phyloP scores from a whole-genome alignment of 2,329 filamentous ascomycete genomes.

The Colletotrichum tofieldiae region DNA sequence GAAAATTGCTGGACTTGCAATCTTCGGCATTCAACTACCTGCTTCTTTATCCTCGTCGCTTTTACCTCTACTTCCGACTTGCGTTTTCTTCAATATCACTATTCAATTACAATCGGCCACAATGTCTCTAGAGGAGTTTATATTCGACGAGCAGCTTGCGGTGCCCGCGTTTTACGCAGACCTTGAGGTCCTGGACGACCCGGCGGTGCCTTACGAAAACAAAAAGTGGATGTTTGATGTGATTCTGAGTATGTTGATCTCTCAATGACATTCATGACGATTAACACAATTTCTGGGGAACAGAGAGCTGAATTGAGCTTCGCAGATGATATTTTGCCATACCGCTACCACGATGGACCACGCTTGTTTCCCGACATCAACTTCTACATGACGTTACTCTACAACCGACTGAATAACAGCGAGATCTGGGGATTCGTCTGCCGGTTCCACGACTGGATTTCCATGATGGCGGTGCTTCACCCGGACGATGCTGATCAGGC shows the following conservation, averaged over 20 bases:
- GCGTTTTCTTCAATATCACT: background rate
- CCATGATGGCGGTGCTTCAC: background rate
- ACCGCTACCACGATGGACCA: background rate
- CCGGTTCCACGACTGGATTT: constrained; percentile 17
- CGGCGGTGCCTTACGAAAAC: background rate
- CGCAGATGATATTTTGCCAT: constrained; percentile 15
- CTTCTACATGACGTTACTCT: constrained; percentile 1
- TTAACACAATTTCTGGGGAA: background rate
- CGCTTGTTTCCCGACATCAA: constrained; percentile 11
- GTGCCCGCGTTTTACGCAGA: background rate
- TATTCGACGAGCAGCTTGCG: background rate
- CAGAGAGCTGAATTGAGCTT: background rate
- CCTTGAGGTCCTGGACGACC: constrained; percentile 3
- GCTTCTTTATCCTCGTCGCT: background rate
- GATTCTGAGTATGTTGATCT: background rate
- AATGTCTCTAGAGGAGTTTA: background rate
- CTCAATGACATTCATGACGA: background rate
- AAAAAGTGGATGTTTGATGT: constrained; percentile 25
- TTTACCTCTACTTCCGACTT: background rate
- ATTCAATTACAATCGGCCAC: background rate
- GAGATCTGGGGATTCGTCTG: background rate
- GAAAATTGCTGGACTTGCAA: background rate
- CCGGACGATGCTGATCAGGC: background rate
- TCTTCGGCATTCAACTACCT: background rate
- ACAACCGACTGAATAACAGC: background rate